A percentile compares a stretch with the other conserved stretches of the same genome.
phyloP scores from a whole-genome alignment of 2,329 filamentous ascomycete genomes.

The Clonostachys byssicola region DNA sequence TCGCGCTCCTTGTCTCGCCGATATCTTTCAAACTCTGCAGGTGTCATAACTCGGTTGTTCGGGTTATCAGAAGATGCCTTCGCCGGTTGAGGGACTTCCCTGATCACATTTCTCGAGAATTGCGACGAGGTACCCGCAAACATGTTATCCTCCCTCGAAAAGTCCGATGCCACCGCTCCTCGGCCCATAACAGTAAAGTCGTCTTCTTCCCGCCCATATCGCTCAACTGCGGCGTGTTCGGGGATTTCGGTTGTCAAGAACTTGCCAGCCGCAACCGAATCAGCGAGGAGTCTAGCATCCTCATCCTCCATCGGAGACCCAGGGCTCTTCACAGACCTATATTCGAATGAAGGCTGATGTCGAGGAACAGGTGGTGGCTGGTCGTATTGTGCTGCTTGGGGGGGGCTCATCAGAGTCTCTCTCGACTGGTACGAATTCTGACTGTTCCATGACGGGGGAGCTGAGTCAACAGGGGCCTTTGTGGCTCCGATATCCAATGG shows the following conservation, averaged over 20 bases:
- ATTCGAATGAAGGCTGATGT: conserved; percentile 23
- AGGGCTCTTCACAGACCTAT: conserved; percentile 23
- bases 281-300: conserved; percentile 46
- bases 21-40: conserved; percentile 80
- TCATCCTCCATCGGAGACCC: conserved; percentile 43
- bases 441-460: conserved; percentile 45
- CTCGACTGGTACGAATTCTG: conserved; percentile 33
- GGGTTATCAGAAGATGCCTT: not conserved
- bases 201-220: conserved; percentile 36
- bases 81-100: conserved; percentile 26
- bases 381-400: conserved; percentile 23
- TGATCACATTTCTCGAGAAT: conserved; percentile 27
- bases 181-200: conserved; percentile 22
- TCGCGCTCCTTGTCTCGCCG: conserved; percentile 69
- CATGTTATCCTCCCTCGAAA: conserved; percentile 47
- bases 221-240: conserved; percentile 6
- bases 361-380: conserved; percentile 32
- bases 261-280: conserved; percentile 44
- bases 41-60: conserved; percentile 79
- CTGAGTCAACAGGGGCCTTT: conserved; percentile 35
- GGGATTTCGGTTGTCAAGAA: conserved; percentile 18
- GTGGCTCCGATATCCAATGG: conserved; percentile 32
- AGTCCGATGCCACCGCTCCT: conserved; percentile 14
- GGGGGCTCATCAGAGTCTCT: conserved; percentile 40
- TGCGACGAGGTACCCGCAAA: conserved; percentile 43